A percentile compares a stretch with the other conserved stretches of the same genome.
Evolutionary conservation across 768 basidiomycete species (phyloP).

Genomic region (Lactifluus piperatus): DNA sequence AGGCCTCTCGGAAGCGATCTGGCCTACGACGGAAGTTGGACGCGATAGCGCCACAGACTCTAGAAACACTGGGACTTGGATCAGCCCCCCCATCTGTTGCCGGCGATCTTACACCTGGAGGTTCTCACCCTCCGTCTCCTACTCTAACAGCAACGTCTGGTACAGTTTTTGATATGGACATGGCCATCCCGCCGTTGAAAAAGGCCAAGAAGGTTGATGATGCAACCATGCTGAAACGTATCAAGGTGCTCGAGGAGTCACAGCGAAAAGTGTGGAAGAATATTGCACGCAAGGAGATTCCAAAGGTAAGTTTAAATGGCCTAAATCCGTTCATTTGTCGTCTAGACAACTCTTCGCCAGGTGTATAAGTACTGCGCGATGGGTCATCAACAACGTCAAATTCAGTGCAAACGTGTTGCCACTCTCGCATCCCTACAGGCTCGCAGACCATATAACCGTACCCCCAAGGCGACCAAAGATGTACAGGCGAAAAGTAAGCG

Average conservation of each 20-base stretch:
- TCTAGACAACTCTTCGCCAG: conserved; percentile 30
- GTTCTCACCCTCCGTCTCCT: conserved; percentile 67
- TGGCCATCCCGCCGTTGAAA: conserved; percentile 59
- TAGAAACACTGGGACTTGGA: conserved; percentile 40
- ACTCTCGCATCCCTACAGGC: conserved; percentile 70
- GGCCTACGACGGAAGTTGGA: conserved; percentile 51
- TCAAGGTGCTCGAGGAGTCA: conserved; percentile 71
- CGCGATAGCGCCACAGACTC: conserved; percentile 40
- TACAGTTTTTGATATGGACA: conserved; percentile 65
- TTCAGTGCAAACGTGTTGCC: conserved; percentile 69
- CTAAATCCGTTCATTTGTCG: background rate
- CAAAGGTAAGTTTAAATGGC: conserved; percentile 45
- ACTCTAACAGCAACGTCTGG: conserved; percentile 43
- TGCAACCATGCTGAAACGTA: conserved; percentile 58
- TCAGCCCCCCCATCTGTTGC: conserved; percentile 47
- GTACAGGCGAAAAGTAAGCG: conserved; percentile 78
- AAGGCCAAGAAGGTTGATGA: conserved; percentile 75
- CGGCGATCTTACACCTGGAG: conserved; percentile 62
- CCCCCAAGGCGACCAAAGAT: conserved; percentile 74
- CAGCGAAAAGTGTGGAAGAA: conserved; percentile 88
- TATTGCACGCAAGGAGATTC: conserved; percentile 76
- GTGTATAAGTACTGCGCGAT: conserved; percentile 71
- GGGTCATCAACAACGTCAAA: conserved; percentile 56
- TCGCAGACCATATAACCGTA: conserved; percentile 62
- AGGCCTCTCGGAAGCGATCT: conserved; percentile 45